phyloP scores from a whole-genome alignment of 1,284 basidiomycete species.

The Tremellales sp. region DNA sequence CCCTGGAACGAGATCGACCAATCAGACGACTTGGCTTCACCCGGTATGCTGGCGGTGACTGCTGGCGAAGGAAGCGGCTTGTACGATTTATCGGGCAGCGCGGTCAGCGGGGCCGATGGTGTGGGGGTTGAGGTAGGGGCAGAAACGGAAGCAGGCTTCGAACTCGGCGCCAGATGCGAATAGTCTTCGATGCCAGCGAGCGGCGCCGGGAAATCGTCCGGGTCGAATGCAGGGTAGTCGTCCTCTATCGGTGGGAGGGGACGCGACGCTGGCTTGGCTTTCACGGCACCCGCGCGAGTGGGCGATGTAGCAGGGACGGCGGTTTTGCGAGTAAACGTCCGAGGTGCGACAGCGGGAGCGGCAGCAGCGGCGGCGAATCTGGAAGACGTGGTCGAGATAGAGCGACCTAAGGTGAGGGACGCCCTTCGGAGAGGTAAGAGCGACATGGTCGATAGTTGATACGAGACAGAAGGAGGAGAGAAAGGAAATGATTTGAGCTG shows the following conservation, averaged over 20 bases:
- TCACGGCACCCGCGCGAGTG: not conserved
- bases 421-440: conserved; percentile 1
- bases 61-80: conserved; percentile 11
- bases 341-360: not conserved
- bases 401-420: not conserved
- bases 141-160: not conserved
- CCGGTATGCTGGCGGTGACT: conserved; percentile 6
- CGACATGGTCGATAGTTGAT: not conserved
- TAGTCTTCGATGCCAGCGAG: conserved; percentile 21
- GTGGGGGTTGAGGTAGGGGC: conserved; percentile 1
- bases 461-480: not conserved
- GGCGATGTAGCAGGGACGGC: conserved; percentile 2
- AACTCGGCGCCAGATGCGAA: conserved; percentile 12
- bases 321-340: conserved; percentile 6
- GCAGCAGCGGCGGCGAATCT: conserved; percentile 8
- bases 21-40: conserved; percentile 50
- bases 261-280: not conserved
- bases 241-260: not conserved
- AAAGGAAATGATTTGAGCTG: not conserved
- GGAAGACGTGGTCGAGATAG: conserved; percentile 6
- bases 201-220: conserved; percentile 9
- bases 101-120: conserved; percentile 17
- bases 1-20: conserved; percentile 89
- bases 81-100: conserved; percentile 19
- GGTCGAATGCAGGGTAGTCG: conserved; percentile 1